Evolutionary conservation across 768 basidiomycete genomes (phyloP), one percentile per base, ranked within the genome.

Genomic region (Boletus tylopilopsis): DNA sequence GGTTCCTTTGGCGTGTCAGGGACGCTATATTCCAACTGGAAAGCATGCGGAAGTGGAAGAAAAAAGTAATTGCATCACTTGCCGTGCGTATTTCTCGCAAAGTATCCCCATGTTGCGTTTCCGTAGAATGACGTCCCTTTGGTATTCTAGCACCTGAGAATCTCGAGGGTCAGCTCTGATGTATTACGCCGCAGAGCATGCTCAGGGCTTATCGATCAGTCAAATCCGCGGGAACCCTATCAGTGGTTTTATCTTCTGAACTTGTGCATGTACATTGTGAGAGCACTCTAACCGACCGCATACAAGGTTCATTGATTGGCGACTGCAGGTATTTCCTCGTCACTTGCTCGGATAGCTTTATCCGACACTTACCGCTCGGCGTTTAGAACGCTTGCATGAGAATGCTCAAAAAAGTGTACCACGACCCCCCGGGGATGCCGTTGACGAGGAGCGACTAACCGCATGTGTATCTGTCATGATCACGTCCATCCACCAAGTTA

Each of bases 171-270:
- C 22, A 45, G 41, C 47, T 43, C 45, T 40, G 46, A 42, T 42
- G 36, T 39, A 39, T 55, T 53, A 50, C 24, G 47, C 42, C 21
- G 47, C 38, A 30, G 47, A 42, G 21, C 15, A 36, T 25, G 35
- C 32, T 12, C 53, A 48, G 47, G 49, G 50, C 45, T 47, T 41
- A 47, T 52, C 44, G 0, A 41, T 27, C 19, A 32, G n/a, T 19
- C 55, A 58, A 35, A 49, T 54, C 58, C 64, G 64, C 58, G 58
- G 64, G 42, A 53, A 58, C 45, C 29, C 48, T 42, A 50, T 57
- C 27, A 42, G 37, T 45, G 45, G 40, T 52, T 40, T 44, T 44
- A n/a, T 33, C 5, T 32, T 36, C 40, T 22, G 36, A 32, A 29
- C 25, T 50, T 42, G 21, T 52, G 52, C 39, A n/a, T n/a, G n/a